These are phyloP conservation scores for Rehmannia glutinosa DNA, from an alignment of 257 asterid genomes.

Conservation along the genomic window DNA sequence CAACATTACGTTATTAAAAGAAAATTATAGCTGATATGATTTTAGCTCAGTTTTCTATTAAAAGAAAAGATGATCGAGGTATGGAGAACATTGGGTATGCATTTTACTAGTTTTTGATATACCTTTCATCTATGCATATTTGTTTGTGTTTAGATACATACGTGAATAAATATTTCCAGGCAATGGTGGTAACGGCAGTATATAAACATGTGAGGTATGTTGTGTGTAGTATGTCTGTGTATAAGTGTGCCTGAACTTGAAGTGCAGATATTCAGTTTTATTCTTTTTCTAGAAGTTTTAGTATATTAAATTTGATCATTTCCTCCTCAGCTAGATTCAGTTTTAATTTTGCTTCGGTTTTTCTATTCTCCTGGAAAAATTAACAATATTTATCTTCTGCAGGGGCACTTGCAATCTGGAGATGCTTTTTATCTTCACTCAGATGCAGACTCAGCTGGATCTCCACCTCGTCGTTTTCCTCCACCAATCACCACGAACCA, in stretches of 20 bases:
- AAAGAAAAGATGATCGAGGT: neutral
- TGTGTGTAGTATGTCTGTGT: neutral
- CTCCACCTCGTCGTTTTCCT: conserved; percentile 84
- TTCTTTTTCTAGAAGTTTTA: neutral
- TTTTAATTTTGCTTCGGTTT: conserved; percentile 11
- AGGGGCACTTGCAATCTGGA: conserved; percentile 60
- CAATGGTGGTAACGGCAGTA: neutral
- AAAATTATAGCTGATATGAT: too few species aligned
- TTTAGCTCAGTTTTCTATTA: too few species aligned
- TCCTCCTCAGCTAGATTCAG: conserved; percentile 10
- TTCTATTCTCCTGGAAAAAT: conserved; percentile 4
- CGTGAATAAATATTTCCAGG: neutral
- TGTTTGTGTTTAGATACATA: neutral
- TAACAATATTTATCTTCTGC: conserved; percentile 20
- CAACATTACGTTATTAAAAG: too few species aligned
- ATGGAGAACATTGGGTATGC: neutral
- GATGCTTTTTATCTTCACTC: conserved; percentile 70
- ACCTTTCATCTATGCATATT: neutral
- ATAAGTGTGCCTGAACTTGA: neutral
- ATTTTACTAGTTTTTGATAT: neutral
- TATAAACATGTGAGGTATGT: neutral
- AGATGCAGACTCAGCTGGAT: conserved; percentile 65
- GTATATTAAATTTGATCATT: neutral
- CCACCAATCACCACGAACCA: conserved; percentile 42
- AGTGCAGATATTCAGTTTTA: neutral